phyloP scores from a whole-genome alignment of 257 asterid species.

The Mitragyna speciosa region DNA sequence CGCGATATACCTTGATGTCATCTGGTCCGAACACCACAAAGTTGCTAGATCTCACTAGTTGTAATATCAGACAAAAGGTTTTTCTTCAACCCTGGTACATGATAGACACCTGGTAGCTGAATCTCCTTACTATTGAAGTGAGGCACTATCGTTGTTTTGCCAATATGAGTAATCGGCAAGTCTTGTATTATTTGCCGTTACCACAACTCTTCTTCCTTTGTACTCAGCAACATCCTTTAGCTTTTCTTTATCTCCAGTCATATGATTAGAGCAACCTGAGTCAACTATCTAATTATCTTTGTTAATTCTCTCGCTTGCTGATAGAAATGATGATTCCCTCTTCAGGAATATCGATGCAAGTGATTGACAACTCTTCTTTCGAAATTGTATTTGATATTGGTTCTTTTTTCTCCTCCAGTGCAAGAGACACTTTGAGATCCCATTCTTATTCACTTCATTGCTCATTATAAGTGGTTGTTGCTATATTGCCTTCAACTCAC shows the following conservation, averaged over 20 bases:
- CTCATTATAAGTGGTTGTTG: neutral
- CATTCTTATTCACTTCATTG: neutral
- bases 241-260: neutral
- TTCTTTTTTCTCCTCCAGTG: too few species aligned
- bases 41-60: neutral
- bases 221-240: neutral
- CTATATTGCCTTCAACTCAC: neutral
- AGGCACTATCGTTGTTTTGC: neutral
- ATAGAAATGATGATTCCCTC: too few species aligned
- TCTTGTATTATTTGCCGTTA: neutral
- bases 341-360: too few species aligned
- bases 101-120: neutral
- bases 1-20: neutral
- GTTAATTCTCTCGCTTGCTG: too few species aligned
- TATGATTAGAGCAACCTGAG: neutral
- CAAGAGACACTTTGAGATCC: neutral
- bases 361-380: too few species aligned
- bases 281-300: neutral
- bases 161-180: neutral
- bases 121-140: neutral
- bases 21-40: neutral
- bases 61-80: neutral
- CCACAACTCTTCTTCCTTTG: neutral
- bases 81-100: neutral
- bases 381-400: too few species aligned